These are phyloP conservation scores for Sisymbrium irio DNA, from an alignment of 345 rosid species.

Conservation along the genomic window DNA sequence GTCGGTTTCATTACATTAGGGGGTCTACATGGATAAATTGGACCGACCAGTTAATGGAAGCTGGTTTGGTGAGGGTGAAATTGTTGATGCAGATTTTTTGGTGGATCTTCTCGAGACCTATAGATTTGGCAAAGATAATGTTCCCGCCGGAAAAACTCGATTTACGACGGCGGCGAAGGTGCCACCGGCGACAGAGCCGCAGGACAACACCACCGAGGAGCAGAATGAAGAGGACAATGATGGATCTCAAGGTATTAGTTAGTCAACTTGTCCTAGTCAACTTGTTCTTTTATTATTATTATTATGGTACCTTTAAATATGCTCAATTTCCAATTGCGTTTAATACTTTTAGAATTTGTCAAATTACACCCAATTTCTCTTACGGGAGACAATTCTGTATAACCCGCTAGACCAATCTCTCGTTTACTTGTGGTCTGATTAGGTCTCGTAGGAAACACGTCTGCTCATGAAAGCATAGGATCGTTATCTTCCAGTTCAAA, in stretches of 20 bases:
- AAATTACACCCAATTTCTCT: neutral
- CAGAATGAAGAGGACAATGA: neutral
- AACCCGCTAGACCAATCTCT: neutral
- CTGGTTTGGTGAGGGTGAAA: conserved; percentile 10
- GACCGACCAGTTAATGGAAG: conserved; percentile 1
- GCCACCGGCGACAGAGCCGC: neutral
- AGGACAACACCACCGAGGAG: neutral
- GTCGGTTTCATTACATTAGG: neutral
- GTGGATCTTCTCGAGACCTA: conserved; percentile 27
- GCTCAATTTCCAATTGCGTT: neutral
- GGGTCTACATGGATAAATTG: conserved; percentile 5
- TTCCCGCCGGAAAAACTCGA: neutral
- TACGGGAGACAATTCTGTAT: neutral
- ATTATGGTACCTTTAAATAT: neutral
- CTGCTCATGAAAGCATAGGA: conserved; percentile 7
- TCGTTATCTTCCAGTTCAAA: conserved; percentile 5
- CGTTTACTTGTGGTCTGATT: neutral
- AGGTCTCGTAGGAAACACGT: conserved; percentile 6
- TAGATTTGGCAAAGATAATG: conserved; percentile 28
- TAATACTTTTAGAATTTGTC: neutral
- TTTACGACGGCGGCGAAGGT: neutral
- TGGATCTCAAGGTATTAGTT: conserved; percentile 34
- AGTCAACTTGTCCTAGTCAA: conserved; percentile 27
- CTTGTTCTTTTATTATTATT: neutral
- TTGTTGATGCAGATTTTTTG: conserved; percentile 28